phyloP scores from a whole-genome alignment of 345 rosid species.

The Toxicodendron radicans region DNA sequence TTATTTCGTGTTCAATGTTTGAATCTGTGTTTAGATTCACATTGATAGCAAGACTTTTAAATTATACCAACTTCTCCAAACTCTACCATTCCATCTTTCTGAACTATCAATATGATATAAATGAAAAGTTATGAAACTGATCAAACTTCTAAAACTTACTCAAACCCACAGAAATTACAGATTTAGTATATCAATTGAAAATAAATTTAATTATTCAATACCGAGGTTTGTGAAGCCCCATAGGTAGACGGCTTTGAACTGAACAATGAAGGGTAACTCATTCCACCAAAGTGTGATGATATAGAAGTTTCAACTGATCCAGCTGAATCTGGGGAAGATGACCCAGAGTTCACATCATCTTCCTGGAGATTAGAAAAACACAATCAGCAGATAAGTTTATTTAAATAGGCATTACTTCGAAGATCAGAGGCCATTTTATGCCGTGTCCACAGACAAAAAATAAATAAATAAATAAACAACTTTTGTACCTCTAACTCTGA shows the following conservation, averaged over 20 bases:
- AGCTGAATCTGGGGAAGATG: conserved; percentile 90
- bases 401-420: not conserved
- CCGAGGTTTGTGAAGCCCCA: conserved; percentile 58
- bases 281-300: conserved; percentile 98
- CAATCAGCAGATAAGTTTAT: not conserved
- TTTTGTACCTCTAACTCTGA: conserved; percentile 73
- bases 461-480: not conserved
- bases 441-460: not conserved
- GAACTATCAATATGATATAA: not conserved
- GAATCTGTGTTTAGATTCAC: not conserved
- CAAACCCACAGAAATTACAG: not conserved
- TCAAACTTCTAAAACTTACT: conserved; percentile 1
- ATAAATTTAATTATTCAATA: conserved; percentile 28
- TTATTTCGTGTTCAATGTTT: not conserved
- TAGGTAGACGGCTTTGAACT: conserved; percentile 75
- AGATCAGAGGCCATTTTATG: conserved; percentile 6
- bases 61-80: not conserved
- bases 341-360: conserved; percentile 88
- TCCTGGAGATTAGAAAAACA: conserved; percentile 52
- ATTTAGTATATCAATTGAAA: not conserved
- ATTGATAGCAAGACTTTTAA: too few relatives aligned
- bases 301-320: conserved; percentile 98
- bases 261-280: conserved; percentile 94
- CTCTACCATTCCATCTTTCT: not conserved
- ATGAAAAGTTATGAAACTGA: not conserved